Base-by-base conservation (phyloP, 495 filamentous ascomycete genomes). In the Rhypophila decipiens region DNA sequence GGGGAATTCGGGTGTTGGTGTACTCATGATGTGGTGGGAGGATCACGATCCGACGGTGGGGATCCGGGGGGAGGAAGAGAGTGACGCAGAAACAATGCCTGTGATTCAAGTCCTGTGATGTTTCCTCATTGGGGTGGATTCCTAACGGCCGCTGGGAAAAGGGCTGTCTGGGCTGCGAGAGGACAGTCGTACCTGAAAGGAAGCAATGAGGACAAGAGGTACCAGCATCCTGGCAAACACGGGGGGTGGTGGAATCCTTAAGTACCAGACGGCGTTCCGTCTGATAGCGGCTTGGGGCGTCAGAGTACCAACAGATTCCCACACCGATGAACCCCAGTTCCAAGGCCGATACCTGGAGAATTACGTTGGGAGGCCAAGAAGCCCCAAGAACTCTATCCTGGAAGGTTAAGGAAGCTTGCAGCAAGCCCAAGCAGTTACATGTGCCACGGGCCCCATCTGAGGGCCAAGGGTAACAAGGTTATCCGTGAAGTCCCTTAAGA, bases 381-480 rank as follows among this genome's bases (percentile, higher is more conserved):
- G 40, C 18, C 47, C 60, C 56, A 64, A 61, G 55, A 64, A 44
- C 43, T 53, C 29, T 47, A 59, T 61, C 50, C 60, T 42, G 49
- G 52, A 33, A 13, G 22, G n/a, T 42, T 42, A 48, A 49, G 56
- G 27, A 31, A 31, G 13, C 7, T 7, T 7, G 27, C 27, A 7
- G 27, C 27, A 7, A 7, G 27, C 7, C 27, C 27, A 31, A 31
- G 27, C 27, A 31, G 27, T 13, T 31, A n/a, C n/a, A 31, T 31
- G 27, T 31, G 27, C 27, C 27, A 31, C 27, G 27, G 27, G 7
- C 27, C 13, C 27, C 27, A 31, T 7, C 27, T n/a, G 27, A 31
- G 27, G 27, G n/a, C n/a, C n/a, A n/a, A n/a, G n/a, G n/a, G n/a
- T n/a, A n/a, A n/a, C n/a, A n/a, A n/a, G n/a, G n/a, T n/a, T n/a